Base-by-base conservation (phyloP, 257 asterid species). In the Lithospermum erythrorhizon region DNA sequence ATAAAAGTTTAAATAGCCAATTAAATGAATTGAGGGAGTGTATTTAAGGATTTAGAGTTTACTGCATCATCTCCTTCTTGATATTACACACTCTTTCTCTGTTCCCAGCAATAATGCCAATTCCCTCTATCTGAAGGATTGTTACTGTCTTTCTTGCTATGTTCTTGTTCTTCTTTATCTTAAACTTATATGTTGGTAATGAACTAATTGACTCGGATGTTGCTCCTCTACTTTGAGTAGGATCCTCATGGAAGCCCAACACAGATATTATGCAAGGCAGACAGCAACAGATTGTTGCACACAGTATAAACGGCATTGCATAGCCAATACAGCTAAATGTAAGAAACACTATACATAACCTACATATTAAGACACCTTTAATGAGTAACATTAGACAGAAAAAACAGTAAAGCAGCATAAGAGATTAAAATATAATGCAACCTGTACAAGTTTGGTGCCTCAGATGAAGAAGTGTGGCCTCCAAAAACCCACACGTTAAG, bases 381-480 rank as follows among this genome's bases (percentile, higher is more conserved):
- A 55, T n/a, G n/a, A 57, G 35, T 23, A 30, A 73, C 61, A 61
- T 16, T 18, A 19, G 21, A 30, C 21, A 35, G 23, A 55, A 61
- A 61, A 53, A 29, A n/a, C n/a, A 3, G 32, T 17, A 13, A 18
- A 13, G n/a, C n/a, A 11, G n/a, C 25, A 6, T 58, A 57, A 48
- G 61, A 53, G 23, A 45, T 20, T 41, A 23, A 29, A 52, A 57
- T 41, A 6, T 13, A 9, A 29, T 32, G 58, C 21, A 75, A 86
- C 99, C 96, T 89, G 81, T 93, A 93, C 87, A 93, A 71, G 81
- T 84, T 81, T 57, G 97, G 97, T 72, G 97, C 84, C 68, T 75
- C 97, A 45, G 73, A 18, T 21, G 95, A 78, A 29, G 97, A 89
- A 27, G 99, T 68, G 70, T 81, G 96, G 57, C 97, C 97, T 23